Conservation (phyloP, 441 rosid genomes). For the Jatropha podagrica region DNA sequence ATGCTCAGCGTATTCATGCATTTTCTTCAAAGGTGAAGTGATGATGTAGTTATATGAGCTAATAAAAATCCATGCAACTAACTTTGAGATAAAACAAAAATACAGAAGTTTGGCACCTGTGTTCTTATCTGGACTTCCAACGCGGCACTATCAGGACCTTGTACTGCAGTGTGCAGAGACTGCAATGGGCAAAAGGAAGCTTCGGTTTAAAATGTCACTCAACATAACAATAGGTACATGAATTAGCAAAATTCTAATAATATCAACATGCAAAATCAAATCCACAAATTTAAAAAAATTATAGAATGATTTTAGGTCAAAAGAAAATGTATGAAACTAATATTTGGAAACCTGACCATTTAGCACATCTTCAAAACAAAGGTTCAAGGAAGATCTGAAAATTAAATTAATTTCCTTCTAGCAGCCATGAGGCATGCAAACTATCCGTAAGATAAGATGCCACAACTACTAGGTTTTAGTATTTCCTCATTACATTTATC, state of each 20-base stretch:
- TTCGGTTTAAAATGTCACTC: background rate
- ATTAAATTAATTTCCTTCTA: background rate
- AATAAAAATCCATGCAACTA: constrained; percentile 1
- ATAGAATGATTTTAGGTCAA: background rate
- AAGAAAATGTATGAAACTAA: background rate
- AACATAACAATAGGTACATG: background rate
- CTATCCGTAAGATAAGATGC: background rate
- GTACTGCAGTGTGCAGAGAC: constrained; percentile 81
- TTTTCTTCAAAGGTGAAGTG: constrained; percentile 44
- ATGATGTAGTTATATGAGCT: constrained; percentile 1
- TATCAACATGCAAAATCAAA: background rate
- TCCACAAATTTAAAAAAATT: background rate
- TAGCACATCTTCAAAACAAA: background rate
- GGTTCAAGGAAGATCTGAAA: background rate
- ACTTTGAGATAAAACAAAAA: constrained; percentile 14
- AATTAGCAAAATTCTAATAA: background rate
- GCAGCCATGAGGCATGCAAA: background rate
- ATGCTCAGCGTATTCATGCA: constrained; percentile 82
- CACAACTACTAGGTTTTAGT: background rate
- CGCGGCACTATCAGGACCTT: constrained; percentile 71
- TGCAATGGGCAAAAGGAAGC: constrained; percentile 37
- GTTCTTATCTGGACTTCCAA: constrained; percentile 86
- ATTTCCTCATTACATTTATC: background rate
- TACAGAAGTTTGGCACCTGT: constrained; percentile 40
- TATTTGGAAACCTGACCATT: background rate